Conservation (phyloP, 1,284 basidiomycete genomes). For the Porodaedalea pini region DNA sequence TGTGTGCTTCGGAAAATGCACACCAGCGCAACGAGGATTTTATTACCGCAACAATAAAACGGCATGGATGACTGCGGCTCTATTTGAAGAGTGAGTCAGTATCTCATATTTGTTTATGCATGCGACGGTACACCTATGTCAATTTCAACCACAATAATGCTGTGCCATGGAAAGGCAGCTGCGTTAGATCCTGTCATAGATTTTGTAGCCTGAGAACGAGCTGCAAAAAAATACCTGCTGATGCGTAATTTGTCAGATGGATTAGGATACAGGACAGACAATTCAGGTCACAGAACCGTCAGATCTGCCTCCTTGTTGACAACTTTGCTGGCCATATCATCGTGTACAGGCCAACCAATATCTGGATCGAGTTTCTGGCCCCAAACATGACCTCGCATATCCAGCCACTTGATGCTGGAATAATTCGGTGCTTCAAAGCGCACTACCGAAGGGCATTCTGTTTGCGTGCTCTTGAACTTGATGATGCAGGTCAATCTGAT, state of each 20-base stretch:
- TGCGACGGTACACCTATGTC: too few species aligned
- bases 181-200: too few species aligned
- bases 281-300: too few species aligned
- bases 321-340: conserved; percentile 21
- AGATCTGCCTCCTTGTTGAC: conserved; percentile 10
- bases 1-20: conserved; percentile 26
- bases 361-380: conserved; percentile 28
- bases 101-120: too few species aligned
- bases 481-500: conserved; percentile 31
- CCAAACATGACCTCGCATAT: conserved; percentile 31
- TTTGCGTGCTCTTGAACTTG: conserved; percentile 30
- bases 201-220: too few species aligned
- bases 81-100: conserved; percentile 34
- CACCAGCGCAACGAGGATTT: conserved; percentile 26
- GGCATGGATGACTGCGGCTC: conserved; percentile 33
- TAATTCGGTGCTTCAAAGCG: conserved; percentile 32
- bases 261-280: too few species aligned
- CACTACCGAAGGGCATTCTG: conserved; percentile 27
- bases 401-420: conserved; percentile 31
- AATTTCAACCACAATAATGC: too few species aligned
- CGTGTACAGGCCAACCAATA: conserved; percentile 23
- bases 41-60: conserved; percentile 36
- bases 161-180: too few species aligned
- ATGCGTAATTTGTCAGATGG: too few species aligned
- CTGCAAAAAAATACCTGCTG: too few species aligned